Evolutionary conservation across 2,329 filamentous ascomycete species (phyloP), one percentile per base, ranked within the genome.

Genomic region (Amauroascus verrucosus): DNA sequence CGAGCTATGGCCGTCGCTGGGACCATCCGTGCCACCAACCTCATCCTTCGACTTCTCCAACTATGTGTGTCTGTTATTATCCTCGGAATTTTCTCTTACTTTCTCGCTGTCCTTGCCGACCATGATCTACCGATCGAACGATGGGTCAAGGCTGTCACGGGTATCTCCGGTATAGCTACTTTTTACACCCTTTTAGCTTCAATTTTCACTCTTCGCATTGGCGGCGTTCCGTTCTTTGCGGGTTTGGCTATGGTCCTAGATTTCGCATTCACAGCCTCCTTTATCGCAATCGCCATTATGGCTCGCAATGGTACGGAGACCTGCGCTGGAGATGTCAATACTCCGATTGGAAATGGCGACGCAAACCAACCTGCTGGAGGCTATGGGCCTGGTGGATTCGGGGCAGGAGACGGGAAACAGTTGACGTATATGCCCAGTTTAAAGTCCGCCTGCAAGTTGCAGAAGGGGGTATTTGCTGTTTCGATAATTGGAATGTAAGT

Each of bases 31-130:
- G 70, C 79, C 51, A 70, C 78, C 45, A 84, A 88, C 64, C 85
- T 84, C 67, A 76, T 84, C 66, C 73, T 94, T 63, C 86, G 91
- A 60, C 71, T 78, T 59, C 71, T 95, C 54, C 81, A 88, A 63
- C 85, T 95, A 69, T 76, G 80, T 65, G 86, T 82, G 67, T 77
- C 84, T 7, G 81, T 77, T 55, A 77, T 95, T 60, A 79, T 91
- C 57, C 79, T 96, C 57, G 85, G 79, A 60, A 79, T 93, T 63
- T 90, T 85, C 76, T 84, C 83, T 48, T 95, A 94, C 76, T 94
- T 89, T 76, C 80, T 96, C 48, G 81, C 85, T 7, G 78, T 85
- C 7, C 79, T 90, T 13, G 67, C 78, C 57, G 80, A 84, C 63
- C 81, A 88, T 70, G 63, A 82, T 60, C 68, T 83, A 13, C 54